A percentile compares a stretch with the other conserved stretches of the same genome.
phyloP scores from a whole-genome alignment of 371 early-diverging fungal genomes.

The Rhizopus microsporus region DNA sequence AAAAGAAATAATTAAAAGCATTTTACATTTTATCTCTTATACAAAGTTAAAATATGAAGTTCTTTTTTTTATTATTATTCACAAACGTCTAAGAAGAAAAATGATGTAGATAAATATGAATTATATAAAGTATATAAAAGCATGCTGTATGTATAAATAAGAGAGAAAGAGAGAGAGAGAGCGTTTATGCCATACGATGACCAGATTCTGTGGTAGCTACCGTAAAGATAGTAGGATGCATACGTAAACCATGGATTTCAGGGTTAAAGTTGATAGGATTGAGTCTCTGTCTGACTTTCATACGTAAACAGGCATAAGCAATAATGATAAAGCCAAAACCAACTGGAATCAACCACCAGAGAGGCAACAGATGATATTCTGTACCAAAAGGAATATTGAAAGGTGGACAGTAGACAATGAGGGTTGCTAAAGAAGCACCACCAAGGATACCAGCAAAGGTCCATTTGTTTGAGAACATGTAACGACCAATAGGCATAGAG shows the following conservation, averaged over 20 bases:
- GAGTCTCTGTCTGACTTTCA: constrained; percentile 55
- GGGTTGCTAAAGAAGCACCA: constrained; percentile 63
- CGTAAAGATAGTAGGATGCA: constrained; percentile 60
- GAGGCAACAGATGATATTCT: constrained; percentile 58
- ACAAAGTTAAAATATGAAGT: neutral
- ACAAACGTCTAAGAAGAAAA: neutral
- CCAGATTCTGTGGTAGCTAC: constrained; percentile 11
- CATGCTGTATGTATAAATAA: too few species aligned
- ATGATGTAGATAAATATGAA: too few species aligned
- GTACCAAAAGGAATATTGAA: constrained; percentile 76
- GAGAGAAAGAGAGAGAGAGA: neutral
- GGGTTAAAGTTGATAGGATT: constrained; percentile 66
- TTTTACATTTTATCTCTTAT: too few species aligned
- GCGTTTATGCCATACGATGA: neutral
- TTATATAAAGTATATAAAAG: too few species aligned
- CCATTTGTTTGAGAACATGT: constrained; percentile 78
- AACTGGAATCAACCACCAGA: constrained; percentile 80
- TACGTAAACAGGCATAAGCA: constrained; percentile 72
- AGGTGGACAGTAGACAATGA: constrained; percentile 83
- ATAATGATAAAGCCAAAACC: constrained; percentile 77
- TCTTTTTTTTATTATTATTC: neutral
- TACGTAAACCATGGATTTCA: constrained; percentile 77
- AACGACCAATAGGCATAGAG: constrained; percentile 60
- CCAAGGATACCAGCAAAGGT: constrained; percentile 67
- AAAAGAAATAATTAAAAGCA: neutral